A percentile compares a stretch with the other conserved stretches of the same genome.
Evolutionary conservation across 352 stramenopile genomes (phyloP).

Genomic region (Phytophthora idaei): DNA sequence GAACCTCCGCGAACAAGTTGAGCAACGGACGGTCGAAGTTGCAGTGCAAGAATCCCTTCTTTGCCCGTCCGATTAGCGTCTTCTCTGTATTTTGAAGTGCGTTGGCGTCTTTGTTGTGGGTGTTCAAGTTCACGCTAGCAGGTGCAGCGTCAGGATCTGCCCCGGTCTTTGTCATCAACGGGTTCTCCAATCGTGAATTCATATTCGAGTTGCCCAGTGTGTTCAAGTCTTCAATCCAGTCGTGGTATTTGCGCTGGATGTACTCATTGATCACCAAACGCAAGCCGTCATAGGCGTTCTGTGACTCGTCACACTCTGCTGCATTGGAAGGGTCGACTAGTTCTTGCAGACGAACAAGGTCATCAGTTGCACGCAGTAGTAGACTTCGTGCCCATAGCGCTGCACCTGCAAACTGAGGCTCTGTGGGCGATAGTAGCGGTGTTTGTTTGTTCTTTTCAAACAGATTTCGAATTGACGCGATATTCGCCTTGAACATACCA

Average conservation of each 20-base stretch:
- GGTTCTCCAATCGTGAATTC: conserved; percentile 83
- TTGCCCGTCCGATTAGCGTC: conserved; percentile 76
- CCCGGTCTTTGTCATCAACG: conserved; percentile 84
- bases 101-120: conserved; percentile 57
- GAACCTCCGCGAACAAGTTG: conserved; percentile 93
- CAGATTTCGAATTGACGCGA: conserved; percentile 81
- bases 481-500: conserved; percentile 84
- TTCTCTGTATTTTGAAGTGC: conserved; percentile 81
- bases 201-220: conserved; percentile 76
- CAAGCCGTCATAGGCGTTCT: conserved; percentile 75
- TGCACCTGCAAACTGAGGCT: conserved; percentile 93
- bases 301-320: conserved; percentile 82
- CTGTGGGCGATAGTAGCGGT: conserved; percentile 85
- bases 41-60: conserved; percentile 90
- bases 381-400: conserved; percentile 93
- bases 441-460: conserved; percentile 93
- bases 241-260: conserved; percentile 90
- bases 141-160: conserved; percentile 20
- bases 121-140: conserved; percentile 42
- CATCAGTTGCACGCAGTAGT: conserved; percentile 75
- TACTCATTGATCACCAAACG: conserved; percentile 89
- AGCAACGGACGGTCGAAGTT: conserved; percentile 95
- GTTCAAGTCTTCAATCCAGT: conserved; percentile 91
- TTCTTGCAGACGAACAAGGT: conserved; percentile 75
- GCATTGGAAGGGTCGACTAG: conserved; percentile 70